Conservation (phyloP, 2,329 filamentous ascomycete species). For the Talaromyces sp. region DNA sequence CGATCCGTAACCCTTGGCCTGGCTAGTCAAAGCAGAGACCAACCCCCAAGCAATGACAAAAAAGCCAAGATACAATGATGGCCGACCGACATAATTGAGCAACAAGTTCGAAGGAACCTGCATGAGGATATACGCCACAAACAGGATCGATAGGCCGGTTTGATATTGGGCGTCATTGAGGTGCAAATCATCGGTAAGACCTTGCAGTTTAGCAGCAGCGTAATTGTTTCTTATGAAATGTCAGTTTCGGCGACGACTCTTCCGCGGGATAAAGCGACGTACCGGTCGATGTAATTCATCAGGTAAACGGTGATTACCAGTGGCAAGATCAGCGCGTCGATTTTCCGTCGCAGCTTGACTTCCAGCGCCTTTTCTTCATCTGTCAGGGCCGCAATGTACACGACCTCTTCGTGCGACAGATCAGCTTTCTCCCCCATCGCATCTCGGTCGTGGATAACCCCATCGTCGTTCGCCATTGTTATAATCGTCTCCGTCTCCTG, state of each 20-base stretch:
- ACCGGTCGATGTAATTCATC: conserved; percentile 43
- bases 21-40: conserved; percentile 40
- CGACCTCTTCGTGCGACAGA: conserved; percentile 24
- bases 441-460: conserved; percentile 11
- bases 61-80: conserved; percentile 40
- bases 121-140: conserved; percentile 42
- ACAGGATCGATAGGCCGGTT: conserved; percentile 39
- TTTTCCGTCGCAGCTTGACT: conserved; percentile 32
- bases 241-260: neutral
- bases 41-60: conserved; percentile 43
- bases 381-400: conserved; percentile 20
- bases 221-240: conserved; percentile 39
- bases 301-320: conserved; percentile 37
- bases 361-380: conserved; percentile 31
- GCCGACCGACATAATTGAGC: conserved; percentile 38
- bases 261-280: conserved; percentile 7
- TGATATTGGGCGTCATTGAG: conserved; percentile 33
- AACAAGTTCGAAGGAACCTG: conserved; percentile 44
- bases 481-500: neutral
- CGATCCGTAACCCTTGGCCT: conserved; percentile 36
- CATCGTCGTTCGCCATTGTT: conserved; percentile 2
- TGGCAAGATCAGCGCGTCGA: conserved; percentile 36
- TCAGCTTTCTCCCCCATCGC: conserved; percentile 18
- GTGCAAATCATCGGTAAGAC: conserved; percentile 32
- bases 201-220: conserved; percentile 40